These are phyloP conservation scores for Calamus simplicifolius DNA, from an alignment of 176 grass and related monocot genomes.

Conservation along the genomic window DNA sequence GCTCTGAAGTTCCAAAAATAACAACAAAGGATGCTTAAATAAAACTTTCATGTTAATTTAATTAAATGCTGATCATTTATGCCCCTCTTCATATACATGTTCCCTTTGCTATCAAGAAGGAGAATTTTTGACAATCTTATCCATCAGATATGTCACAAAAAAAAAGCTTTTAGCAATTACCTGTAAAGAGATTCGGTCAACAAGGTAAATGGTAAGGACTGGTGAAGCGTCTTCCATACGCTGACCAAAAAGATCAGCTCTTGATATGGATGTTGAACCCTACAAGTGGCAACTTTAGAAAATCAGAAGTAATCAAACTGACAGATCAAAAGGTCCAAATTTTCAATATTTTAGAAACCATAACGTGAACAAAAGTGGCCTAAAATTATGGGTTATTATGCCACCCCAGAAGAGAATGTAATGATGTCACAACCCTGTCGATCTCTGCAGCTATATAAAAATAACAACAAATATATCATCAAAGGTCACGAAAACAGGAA, in stretches of 20 bases:
- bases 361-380: too few relatives aligned
- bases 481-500: neutral
- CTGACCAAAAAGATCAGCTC: conserved; percentile 82
- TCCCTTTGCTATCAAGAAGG: neutral
- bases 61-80: too few relatives aligned
- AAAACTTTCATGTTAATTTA: too few relatives aligned
- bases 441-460: too few relatives aligned
- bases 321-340: neutral
- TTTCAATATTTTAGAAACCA: too few relatives aligned
- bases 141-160: neutral
- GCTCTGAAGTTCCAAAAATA: too few relatives aligned
- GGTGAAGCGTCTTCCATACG: conserved; percentile 27
- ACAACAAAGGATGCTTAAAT: too few relatives aligned
- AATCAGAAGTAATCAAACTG: neutral
- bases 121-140: neutral
- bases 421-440: too few relatives aligned
- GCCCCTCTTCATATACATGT: neutral
- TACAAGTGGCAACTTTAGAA: conserved; percentile 8
- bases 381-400: too few relatives aligned
- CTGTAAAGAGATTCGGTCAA: conserved; percentile 84
- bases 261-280: conserved; percentile 86
- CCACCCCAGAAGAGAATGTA: too few relatives aligned
- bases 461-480: too few relatives aligned
- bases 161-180: conserved; percentile 21
- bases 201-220: conserved; percentile 68